Evolutionary conservation across 2,329 filamentous ascomycete species (phyloP), one percentile per base, ranked within the genome.

Genomic region (Phaeosphaeria sp.): DNA sequence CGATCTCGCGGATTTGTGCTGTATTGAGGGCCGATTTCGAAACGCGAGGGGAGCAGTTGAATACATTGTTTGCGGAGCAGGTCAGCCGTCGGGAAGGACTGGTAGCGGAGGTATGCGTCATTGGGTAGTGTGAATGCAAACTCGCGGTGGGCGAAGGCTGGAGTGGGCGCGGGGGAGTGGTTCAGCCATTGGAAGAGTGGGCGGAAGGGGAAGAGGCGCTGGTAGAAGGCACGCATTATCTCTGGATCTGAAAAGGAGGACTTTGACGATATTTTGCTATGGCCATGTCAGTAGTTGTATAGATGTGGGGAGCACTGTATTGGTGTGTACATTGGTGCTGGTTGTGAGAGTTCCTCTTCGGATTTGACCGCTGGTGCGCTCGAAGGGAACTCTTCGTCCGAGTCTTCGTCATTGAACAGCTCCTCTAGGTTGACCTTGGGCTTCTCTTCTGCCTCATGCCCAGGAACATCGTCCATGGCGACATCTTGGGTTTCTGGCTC

Each of bases 11-110:
- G 95, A 75, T 98, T 97, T 47, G 93, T 90, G 52, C 86, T 92
- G 80, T 99, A 99, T 49, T 97, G 90, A n/a, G 95, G 95, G 0
- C 95, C 95, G 69, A 99, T 98, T 82, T 99, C 95, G 81, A 99
- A 98, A 78, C 95, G 92, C 1, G 91, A 91, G 2, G 95, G 95
- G 72, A 96, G 92, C 66, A 94, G 86, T 46, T 89, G 88, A 4
- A 99, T 83, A 54, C 97, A 92, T 68, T 97, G 93, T 78, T 97
- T 97, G 36, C 93, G 92, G 43, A 99, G 86, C 76, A 88, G 78
- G 67, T 92, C 89, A 56, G 86, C 84, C 6, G 87, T 88, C 13
- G 85, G 80, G 67, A 90, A 92, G 25, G 89, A 93, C 76, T 97
- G 92, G 76, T 98, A 99, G 74, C 95, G 90, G 27, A 97, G 84